Evolutionary conservation across 2,329 filamentous ascomycete genomes (phyloP).

Genomic region (Trichoderma sp.): DNA sequence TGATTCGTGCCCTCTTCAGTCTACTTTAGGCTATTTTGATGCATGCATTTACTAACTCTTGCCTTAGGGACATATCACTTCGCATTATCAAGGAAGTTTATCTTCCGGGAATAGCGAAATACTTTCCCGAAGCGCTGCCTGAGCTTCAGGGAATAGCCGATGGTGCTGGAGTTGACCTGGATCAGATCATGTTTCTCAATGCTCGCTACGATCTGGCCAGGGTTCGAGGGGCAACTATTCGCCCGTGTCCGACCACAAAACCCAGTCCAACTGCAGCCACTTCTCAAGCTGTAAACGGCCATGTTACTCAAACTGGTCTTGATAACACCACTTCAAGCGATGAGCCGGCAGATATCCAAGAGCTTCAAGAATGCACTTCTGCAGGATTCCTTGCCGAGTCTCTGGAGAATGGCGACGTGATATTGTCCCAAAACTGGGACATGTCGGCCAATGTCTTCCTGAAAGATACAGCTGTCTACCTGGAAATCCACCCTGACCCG

Average conservation of each 20-base stretch:
- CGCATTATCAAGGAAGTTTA: constrained; percentile 33
- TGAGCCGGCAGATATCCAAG: background rate
- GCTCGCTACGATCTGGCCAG: background rate
- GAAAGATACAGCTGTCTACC: constrained; percentile 22
- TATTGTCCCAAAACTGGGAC: constrained; percentile 29
- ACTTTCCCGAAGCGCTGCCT: constrained; percentile 31
- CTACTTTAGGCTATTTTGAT: background rate
- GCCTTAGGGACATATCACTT: constrained; percentile 26
- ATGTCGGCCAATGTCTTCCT: constrained; percentile 26
- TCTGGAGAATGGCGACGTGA: constrained; percentile 11
- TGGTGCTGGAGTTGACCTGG: background rate
- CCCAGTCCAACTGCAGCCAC: background rate
- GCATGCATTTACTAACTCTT: constrained; percentile 1
- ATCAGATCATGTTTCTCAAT: background rate
- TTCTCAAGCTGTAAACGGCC: background rate
- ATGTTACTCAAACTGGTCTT: background rate
- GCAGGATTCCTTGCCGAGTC: constrained; percentile 21
- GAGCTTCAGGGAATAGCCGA: constrained; percentile 31
- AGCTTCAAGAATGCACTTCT: constrained; percentile 25
- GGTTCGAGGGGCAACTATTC: background rate
- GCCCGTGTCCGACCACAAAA: background rate
- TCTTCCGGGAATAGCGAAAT: constrained; percentile 32
- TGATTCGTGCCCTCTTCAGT: background rate
- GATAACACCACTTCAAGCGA: background rate
- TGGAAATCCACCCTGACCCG: constrained; percentile 27